phyloP scores from a whole-genome alignment of 352 stramenopile species.

The Phytophthora sansomeana region DNA sequence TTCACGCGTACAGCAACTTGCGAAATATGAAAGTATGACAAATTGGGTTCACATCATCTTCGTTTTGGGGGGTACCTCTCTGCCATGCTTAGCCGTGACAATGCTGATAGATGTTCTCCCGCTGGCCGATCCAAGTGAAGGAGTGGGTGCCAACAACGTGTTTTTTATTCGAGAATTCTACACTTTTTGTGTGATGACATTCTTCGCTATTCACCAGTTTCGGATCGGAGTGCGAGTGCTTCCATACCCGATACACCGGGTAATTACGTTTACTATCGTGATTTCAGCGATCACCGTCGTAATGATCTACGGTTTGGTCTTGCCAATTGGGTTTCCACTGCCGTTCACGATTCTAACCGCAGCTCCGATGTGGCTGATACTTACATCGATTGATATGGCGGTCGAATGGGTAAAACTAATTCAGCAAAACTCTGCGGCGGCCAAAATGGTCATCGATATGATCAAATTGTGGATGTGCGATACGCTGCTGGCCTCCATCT shows the following conservation, averaged over 20 bases:
- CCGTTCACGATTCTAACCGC: constrained; percentile 27
- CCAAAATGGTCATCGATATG: constrained; percentile 2
- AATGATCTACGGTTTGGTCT: constrained; percentile 4
- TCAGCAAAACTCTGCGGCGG: neutral
- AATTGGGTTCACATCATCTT: constrained; percentile 4
- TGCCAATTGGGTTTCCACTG: constrained; percentile 14
- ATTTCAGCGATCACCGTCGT: constrained; percentile 3
- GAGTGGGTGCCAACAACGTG: constrained; percentile 10
- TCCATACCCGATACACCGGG: neutral
- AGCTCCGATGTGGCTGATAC: constrained; percentile 12
- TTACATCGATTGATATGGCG: constrained; percentile 2
- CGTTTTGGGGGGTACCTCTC: constrained; percentile 16
- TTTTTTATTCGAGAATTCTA: constrained; percentile 24
- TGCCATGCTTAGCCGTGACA: constrained; percentile 28
- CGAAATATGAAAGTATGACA: neutral
- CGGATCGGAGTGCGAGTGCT: neutral
- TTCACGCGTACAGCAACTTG: neutral
- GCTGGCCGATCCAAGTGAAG: constrained; percentile 11
- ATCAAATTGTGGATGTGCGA: constrained; percentile 19
- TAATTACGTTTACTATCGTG: neutral
- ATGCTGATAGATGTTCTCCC: constrained; percentile 19
- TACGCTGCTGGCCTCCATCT: constrained; percentile 7
- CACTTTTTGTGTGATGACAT: constrained; percentile 21
- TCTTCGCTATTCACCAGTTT: constrained; percentile 25
- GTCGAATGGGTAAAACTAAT: constrained; percentile 7